Evolutionary conservation across 371 early-diverging fungal genomes (phyloP).

Genomic region (Mortierella sp.): DNA sequence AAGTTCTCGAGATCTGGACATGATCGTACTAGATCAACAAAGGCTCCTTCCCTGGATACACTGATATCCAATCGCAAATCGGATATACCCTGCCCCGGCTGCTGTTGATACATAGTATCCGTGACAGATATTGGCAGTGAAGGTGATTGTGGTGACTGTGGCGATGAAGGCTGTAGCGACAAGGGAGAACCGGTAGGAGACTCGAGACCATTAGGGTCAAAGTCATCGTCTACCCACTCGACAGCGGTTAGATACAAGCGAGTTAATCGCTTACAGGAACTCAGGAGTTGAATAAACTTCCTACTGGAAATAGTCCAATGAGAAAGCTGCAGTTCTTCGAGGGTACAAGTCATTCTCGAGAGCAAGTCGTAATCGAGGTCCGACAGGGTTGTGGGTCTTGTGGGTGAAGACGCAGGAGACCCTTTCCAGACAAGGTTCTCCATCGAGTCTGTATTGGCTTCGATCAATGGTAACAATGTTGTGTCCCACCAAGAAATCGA

Average conservation of each 20-base stretch:
- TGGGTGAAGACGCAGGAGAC: background rate
- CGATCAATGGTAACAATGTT: slow-evolving; percentile 22
- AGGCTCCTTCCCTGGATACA: slow-evolving; percentile 25
- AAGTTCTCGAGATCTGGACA: slow-evolving; percentile 35
- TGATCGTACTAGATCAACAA: slow-evolving; percentile 27
- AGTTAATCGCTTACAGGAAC: slow-evolving; percentile 14
- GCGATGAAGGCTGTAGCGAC: background rate
- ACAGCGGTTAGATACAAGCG: slow-evolving; percentile 21
- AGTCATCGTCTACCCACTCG: slow-evolving; percentile 31
- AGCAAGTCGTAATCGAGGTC: slow-evolving; percentile 27
- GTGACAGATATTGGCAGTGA: background rate
- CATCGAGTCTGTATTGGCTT: slow-evolving; percentile 32
- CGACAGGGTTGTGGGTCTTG: slow-evolving; percentile 4
- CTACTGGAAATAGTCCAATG: slow-evolving; percentile 39
- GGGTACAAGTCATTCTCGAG: slow-evolving; percentile 28
- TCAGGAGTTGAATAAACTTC: slow-evolving; percentile 23
- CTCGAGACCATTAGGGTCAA: background rate
- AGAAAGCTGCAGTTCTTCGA: slow-evolving; percentile 30
- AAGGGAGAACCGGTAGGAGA: slow-evolving; percentile 5
- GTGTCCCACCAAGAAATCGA: slow-evolving; percentile 39
- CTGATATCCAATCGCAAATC: slow-evolving; percentile 32
- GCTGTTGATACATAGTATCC: background rate
- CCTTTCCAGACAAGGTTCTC: slow-evolving; percentile 35
- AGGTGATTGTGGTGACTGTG: background rate
- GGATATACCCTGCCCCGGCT: slow-evolving; percentile 10